phyloP scores from a whole-genome alignment of 441 rosid genomes.

The Biscutella laevigata region DNA sequence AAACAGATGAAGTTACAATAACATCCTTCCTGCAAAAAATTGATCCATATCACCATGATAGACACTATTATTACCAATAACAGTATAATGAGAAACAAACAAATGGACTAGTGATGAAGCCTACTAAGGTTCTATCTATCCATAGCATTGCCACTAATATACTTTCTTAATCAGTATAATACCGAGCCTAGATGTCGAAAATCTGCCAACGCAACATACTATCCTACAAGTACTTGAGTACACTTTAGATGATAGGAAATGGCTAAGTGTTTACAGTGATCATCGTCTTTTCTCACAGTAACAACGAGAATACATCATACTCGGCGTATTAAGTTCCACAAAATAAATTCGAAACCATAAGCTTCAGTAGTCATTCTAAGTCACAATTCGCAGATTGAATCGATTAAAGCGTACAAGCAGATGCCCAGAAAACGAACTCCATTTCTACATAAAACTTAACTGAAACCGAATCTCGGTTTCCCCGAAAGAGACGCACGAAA shows the following conservation, averaged over 20 bases:
- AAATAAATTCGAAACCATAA: neutral
- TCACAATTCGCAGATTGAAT: neutral
- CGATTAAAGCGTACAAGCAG: neutral
- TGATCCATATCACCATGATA: neutral
- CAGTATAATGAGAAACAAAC: neutral
- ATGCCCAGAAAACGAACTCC: constrained; percentile 7
- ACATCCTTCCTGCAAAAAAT: constrained; percentile 54
- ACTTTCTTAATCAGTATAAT: neutral
- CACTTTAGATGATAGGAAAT: neutral
- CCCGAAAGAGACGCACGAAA: neutral
- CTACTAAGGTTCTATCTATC: neutral
- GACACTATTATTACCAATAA: neutral
- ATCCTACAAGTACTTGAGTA: neutral
- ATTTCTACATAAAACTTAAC: neutral
- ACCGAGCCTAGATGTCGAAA: neutral
- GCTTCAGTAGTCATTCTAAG: neutral
- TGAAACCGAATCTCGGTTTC: constrained; percentile 3
- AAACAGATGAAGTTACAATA: constrained; percentile 80
- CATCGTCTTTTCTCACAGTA: constrained; percentile 4
- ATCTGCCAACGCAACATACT: neutral
- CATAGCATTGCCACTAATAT: neutral
- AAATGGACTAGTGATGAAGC: neutral
- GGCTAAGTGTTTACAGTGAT: neutral
- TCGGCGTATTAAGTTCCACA: neutral
- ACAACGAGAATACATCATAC: neutral